A percentile compares a stretch with the other conserved stretches of the same genome.
Evolutionary conservation across 257 asterid species (phyloP).

Genomic region (Ophiorrhiza pumila): DNA sequence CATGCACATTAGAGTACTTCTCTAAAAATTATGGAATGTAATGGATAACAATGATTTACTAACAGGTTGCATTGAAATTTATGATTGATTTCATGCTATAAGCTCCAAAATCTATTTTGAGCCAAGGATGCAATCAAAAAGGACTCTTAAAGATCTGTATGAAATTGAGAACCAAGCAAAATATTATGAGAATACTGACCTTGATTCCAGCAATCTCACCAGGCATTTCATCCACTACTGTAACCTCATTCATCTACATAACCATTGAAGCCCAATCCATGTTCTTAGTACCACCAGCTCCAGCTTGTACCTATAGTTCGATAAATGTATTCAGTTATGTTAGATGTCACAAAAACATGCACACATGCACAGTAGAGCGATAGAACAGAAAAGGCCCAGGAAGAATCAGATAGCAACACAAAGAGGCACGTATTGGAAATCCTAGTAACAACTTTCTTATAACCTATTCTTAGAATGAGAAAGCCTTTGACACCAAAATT

Average conservation of each 20-base stretch:
- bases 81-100: neutral
- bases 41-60: neutral
- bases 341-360: neutral
- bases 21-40: neutral
- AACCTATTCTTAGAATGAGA: neutral
- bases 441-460: neutral
- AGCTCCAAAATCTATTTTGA: neutral
- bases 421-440: neutral
- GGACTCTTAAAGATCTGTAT: neutral
- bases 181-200: slow-evolving; percentile 41
- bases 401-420: neutral
- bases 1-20: neutral
- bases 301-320: slow-evolving; percentile 77
- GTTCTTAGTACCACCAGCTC: slow-evolving; percentile 99
- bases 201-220: slow-evolving; percentile 97
- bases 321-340: neutral
- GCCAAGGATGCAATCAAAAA: neutral
- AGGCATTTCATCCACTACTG: slow-evolving; percentile 92
- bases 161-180: slow-evolving; percentile 1
- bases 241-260: slow-evolving; percentile 85
- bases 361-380: neutral
- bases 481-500: neutral
- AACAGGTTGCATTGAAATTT: neutral
- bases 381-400: neutral
- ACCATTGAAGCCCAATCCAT: slow-evolving; percentile 99